A percentile compares a stretch with the other conserved stretches of the same genome.
Conservation (phyloP, 108 stramenopile species). For the Stephanodiscus minutulus region DNA sequence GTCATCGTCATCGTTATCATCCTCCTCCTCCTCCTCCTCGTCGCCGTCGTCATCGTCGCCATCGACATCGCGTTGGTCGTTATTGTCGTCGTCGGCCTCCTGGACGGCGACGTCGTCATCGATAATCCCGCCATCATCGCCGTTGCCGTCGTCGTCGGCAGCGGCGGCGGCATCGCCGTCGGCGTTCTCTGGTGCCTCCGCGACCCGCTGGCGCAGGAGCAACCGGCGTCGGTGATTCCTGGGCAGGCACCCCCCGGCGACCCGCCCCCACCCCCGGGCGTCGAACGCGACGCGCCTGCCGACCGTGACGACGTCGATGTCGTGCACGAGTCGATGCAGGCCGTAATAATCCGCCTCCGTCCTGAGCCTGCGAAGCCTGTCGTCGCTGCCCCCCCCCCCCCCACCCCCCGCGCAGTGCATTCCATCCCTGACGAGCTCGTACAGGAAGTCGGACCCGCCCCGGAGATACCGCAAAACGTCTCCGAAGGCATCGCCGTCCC, state of each 20-base stretch:
- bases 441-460: constrained; percentile 27
- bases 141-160: constrained; percentile 3
- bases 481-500: constrained; percentile 45
- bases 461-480: constrained; percentile 34
- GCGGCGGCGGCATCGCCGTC: not conserved
- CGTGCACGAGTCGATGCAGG: constrained; percentile 31
- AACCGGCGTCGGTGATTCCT: constrained; percentile 1
- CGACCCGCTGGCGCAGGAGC: not conserved
- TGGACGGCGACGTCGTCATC: not conserved
- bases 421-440: constrained; percentile 15
- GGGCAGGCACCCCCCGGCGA: constrained; percentile 37
- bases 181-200: not conserved
- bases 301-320: constrained; percentile 41
- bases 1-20: constrained; percentile 6
- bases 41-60: constrained; percentile 9
- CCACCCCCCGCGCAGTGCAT: not conserved
- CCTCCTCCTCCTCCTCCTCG: not conserved
- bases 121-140: not conserved
- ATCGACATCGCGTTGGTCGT: constrained; percentile 4
- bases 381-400: not conserved
- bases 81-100: constrained; percentile 10
- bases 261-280: constrained; percentile 29
- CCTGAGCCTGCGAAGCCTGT: constrained; percentile 30
- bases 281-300: constrained; percentile 31
- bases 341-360: constrained; percentile 49